A percentile compares a stretch with the other conserved stretches of the same genome.
These are phyloP conservation scores for Penicillium sp. DNA, from an alignment of 2,329 filamentous ascomycete species.

Conservation along the genomic window DNA sequence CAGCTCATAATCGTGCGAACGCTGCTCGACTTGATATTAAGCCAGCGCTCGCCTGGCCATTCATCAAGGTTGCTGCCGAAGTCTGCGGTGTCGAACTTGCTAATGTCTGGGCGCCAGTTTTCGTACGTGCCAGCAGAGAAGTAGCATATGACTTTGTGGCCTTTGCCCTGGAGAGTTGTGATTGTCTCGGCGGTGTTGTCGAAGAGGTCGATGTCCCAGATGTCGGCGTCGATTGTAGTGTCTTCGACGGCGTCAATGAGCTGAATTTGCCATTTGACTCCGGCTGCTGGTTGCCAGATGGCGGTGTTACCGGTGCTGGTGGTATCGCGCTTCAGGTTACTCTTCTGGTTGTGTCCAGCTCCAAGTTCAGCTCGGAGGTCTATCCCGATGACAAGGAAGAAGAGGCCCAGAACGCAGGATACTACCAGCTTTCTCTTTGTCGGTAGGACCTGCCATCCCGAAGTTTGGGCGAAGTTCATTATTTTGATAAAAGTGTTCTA, in stretches of 20 bases:
- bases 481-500: background rate
- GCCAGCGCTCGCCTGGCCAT: slow-evolving; percentile 67
- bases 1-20: slow-evolving; percentile 63
- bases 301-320: background rate
- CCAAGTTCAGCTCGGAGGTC: background rate
- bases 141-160: slow-evolving; percentile 68
- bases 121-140: slow-evolving; percentile 71
- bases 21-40: slow-evolving; percentile 55
- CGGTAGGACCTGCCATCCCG: background rate
- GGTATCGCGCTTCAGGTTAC: background rate
- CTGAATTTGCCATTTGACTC: slow-evolving; percentile 61
- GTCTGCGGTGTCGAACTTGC: slow-evolving; percentile 54
- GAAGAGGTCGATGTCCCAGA: slow-evolving; percentile 64
- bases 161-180: slow-evolving; percentile 47
- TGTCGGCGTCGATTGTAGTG: slow-evolving; percentile 49
- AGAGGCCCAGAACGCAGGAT: background rate
- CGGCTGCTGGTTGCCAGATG: slow-evolving; percentile 54
- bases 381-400: slow-evolving; percentile 4
- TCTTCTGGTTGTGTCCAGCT: background rate
- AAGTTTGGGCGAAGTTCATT: background rate
- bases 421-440: background rate
- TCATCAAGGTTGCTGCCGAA: slow-evolving; percentile 58
- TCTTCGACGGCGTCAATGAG: slow-evolving; percentile 46
- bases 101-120: slow-evolving; percentile 58
- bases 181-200: slow-evolving; percentile 51